Base-by-base conservation (phyloP, 805 yeast genomes). In the Jamesozyma lodderae region DNA sequence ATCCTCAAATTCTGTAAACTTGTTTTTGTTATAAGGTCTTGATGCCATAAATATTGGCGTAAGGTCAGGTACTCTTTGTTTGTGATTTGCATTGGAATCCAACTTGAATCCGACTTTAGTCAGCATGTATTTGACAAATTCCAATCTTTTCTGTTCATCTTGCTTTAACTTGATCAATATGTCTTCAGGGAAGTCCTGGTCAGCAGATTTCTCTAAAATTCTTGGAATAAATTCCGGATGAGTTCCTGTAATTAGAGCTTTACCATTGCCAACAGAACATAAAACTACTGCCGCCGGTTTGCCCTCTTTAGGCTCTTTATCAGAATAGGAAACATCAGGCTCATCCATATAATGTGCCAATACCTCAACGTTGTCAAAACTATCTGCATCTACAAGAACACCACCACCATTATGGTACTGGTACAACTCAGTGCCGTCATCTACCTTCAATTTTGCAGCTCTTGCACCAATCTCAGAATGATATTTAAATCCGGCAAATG, bases 321-420 rank as follows among this genome's bases (percentile, higher is more conserved):
- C 51, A 4, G 56, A 52, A 4, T 59, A 60, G 3, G 62, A 63
- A 7, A 82, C 79, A 34, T 79, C 81, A 0, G 77, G 51, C 0
- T 63, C 60, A 1, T 74, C 84, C 0, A 53, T 53, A 53, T 83
- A 92, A 4, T 69, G 59, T 0, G 96, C 95, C 33, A 92, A 59
- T 0, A 90, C 73, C 45, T 83, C 81, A 2, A 82, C 86, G 33
- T 73, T 70, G 4, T 65, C 59, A 48, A 64, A 73, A 35, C 67
- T 64, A 2, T 74, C 72, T 1, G 95, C 88, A 55, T 84, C 81
- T 10, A 80, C 78, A 62, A 92, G 90, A 10, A 81, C 70, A 2
- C 84, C 81, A 22, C 98, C 99, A 5, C 99, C 99, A 49, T 92
- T 88, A 57, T 77, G 82, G 57, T 86, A 90, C 56, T 23, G 48